Base-by-base conservation (phyloP, 139 green algal genomes). In the Micromonas commoda region DNA sequence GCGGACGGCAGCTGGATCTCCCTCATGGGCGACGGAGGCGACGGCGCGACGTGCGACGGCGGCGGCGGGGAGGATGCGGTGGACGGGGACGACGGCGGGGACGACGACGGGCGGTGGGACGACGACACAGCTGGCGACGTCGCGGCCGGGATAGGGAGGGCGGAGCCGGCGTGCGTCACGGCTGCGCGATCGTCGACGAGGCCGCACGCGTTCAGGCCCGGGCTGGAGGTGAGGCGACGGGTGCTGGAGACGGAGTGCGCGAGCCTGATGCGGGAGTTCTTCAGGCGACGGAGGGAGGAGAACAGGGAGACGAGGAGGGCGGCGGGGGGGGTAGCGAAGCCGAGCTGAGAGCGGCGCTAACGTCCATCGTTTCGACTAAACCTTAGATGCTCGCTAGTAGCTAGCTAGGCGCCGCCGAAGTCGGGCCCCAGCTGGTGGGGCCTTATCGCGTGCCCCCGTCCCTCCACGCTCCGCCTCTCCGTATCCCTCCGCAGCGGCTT, bases 401-500 rank as follows among this genome's bases (percentile, higher is more conserved):
- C 2, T 60, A 60, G 53, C 53, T 29, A 60, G 9, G 2, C 1
- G 13, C 23, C 6, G 13, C 51, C 39, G 28, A 39, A 96, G 70
- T 96, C 88, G 81, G 86, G 92, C 76, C 97, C 92, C 20, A 97
- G 88, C 35, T 97, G 91, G 28, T 94, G 67, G 35, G 93, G 93
- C 24, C 80, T 75, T 21, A 97, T 84, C 19, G 88, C 77, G 32
- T 81, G 79, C 16, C 76, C 84, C 5, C 97, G 32, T 0, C 94
- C 92, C 0, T 97, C 77, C 1, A 97, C 85, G 0, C 85, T 93
- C 76, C 87, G 83, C 72, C 91, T 91, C 1, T 89, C 32, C 13
- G 90, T 85, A 69, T 99, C 95, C 28, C 92, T 75, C 19, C 87
- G 86, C 92, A 98, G 97, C 0, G 95, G 91, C 71, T 98, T 98